Percentiles rank a stretch among this genome's conserved stretches.
These are phyloP conservation scores for Fragaria vesca DNA, from an alignment of 306 rosid genomes.

Conservation along the genomic window DNA sequence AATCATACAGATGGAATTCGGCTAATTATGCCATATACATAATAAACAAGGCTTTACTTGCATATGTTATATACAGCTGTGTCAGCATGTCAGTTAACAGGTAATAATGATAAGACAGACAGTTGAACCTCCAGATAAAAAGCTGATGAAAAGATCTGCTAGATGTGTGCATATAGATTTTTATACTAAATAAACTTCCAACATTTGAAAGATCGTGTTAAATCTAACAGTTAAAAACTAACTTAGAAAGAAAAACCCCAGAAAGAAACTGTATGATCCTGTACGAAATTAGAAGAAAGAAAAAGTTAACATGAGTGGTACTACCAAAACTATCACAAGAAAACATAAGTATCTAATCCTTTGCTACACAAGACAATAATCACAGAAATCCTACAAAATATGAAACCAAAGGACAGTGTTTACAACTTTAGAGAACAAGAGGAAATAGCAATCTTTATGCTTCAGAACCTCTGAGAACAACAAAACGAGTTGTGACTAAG, in stretches of 20 bases:
- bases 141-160: not conserved
- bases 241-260: not conserved
- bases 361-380: not conserved
- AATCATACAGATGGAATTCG: not conserved
- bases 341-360: not conserved
- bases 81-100: not conserved
- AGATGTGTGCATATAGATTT: not conserved
- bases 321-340: constrained; percentile 3
- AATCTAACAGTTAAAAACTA: not conserved
- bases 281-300: not conserved
- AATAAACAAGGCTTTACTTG: not conserved
- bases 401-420: not conserved
- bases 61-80: not conserved
- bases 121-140: not conserved
- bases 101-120: not conserved
- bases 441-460: not conserved
- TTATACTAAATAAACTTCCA: not conserved
- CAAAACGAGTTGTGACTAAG: not conserved
- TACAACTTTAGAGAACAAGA: not conserved
- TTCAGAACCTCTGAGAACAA: not conserved
- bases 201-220: not conserved
- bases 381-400: not conserved
- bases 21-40: not conserved
- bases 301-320: not conserved
- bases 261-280: not conserved